Evolutionary conservation across 495 filamentous ascomycete species (phyloP), one percentile per base, ranked within the genome.

Genomic region (Hypoxylon fuscum): DNA sequence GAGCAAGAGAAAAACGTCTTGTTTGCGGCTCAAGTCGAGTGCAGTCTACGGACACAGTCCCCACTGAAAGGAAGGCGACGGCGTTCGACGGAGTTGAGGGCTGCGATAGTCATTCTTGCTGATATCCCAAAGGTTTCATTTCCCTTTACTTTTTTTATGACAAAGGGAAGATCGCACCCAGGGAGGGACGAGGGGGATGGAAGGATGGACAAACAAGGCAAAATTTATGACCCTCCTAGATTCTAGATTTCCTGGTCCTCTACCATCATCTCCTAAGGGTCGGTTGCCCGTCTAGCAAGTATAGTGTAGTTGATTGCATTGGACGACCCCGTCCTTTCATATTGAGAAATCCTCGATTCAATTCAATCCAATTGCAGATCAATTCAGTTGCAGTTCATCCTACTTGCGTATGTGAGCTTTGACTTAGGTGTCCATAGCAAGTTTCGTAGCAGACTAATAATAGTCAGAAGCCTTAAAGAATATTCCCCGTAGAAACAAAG

Each of bases 71-170:
- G 47, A 58, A 44, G 52, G 53, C 48, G 42, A 43, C 12, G 52
- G 63, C 51, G 59, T 63, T 63, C 22, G 46, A 40, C 22, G 52
- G 59, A 47, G 56, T 57, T 37, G 34, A 23, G 21, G 47, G 35
- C 23, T 18, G 25, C 44, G 21, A 55, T 51, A 29, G 21, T 42
- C 42, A 49, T 49, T 44, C 22, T 55, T 32, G 12, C 46, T 52
- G 63, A 66, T 66, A 66, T 66, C 63, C 63, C 47, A 41, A 49
- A 21, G 34, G 20, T 34, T n/a, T 6, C n/a, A 20, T 31, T 37
- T 42, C 37, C 23, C 21, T 14, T 42, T 2, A 20, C 3, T 17
- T 17, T 25, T 42, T 20, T 23, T 7, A 42, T 4, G 22, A 12
- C 11, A 21, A 35, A 20, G 18, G 34, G 23, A 27, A 14, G 15